Conservation (phyloP, 257 asterid species). For the Nicotiana paniculata region DNA sequence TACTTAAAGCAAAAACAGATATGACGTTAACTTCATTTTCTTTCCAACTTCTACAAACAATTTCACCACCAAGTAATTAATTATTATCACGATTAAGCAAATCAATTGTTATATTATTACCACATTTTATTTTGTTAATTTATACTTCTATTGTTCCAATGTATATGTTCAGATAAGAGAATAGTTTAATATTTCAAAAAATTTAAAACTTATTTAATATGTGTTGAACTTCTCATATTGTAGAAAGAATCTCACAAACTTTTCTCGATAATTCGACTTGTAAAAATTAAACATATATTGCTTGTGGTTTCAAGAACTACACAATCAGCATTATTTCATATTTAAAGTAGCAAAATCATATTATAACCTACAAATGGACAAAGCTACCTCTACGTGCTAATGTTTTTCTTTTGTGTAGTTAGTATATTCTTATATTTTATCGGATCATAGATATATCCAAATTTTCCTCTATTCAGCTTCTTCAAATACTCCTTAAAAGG, state of each 20-base stretch:
- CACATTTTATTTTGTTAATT: background rate
- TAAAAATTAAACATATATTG: background rate
- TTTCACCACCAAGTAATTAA: background rate
- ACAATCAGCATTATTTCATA: background rate
- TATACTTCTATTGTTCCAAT: background rate
- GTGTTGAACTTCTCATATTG: no score
- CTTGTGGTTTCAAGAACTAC: background rate
- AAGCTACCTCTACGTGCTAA: background rate
- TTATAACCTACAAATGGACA: background rate
- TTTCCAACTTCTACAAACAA: background rate
- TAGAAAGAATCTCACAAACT: no score
- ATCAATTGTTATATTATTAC: background rate
- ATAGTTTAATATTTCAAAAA: no score
- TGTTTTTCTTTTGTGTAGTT: background rate
- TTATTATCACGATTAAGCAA: background rate
- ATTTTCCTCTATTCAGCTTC: background rate
- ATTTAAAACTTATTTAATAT: no score
- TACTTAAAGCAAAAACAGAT: slow-evolving; percentile 14
- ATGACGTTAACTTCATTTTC: background rate
- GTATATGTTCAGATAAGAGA: no score
- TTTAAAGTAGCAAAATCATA: background rate
- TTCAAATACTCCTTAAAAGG: background rate
- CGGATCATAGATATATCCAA: background rate
- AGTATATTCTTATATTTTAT: no score
- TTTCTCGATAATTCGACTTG: no score